Base-by-base conservation (phyloP, 495 filamentous ascomycete genomes). In the Penicillium canariense region DNA sequence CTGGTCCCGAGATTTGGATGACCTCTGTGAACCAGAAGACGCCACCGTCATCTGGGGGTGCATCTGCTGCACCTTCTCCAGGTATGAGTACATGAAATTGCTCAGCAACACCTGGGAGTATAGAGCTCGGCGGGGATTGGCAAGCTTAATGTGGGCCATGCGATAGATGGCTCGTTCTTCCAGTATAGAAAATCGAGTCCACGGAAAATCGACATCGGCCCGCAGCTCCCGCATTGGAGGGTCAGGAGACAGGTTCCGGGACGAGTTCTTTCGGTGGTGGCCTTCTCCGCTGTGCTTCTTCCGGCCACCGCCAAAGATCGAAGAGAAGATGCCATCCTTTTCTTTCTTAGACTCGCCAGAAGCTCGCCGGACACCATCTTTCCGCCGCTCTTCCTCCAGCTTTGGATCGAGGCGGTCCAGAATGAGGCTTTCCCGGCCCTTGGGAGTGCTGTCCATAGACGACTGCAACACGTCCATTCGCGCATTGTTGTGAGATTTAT, bases 81-180 rank as follows among this genome's bases (percentile, higher is more conserved):
- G 82, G 68, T 99, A 99, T 27, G 89, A 93, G 77, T 99, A 99
- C 94, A 99, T 99, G 70, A 99, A 99, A 63, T 99, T 99, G 72
- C 92, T 97, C 60, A 99, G 85, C 48, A 99, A 79, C 22, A 99
- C 94, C 67, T 99, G 94, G 40, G 92, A 96, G 62, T 96, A 90
- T 30, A 99, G 73, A 35, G 92, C 88, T 26, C 94, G 86, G 10
- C 94, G 85, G 28, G 94, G 94, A 66, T 99, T 99, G 4, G 94
- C 94, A 48, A 99, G 87, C 71, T 99, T 99, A 72, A 97, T 92
- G 69, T 99, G 94, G 11, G 94, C 94, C 87, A 99, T 96, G 48
- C 94, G 81, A 67, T 99, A 99, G 52, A 99, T 99, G 28, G 94
- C 95, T 42, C 95, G 80, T 72, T 99, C 94, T 72, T 97, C 94